Evolutionary conservation across 2,329 filamentous ascomycete genomes (phyloP).

Genomic region (Fusarium palustre): DNA sequence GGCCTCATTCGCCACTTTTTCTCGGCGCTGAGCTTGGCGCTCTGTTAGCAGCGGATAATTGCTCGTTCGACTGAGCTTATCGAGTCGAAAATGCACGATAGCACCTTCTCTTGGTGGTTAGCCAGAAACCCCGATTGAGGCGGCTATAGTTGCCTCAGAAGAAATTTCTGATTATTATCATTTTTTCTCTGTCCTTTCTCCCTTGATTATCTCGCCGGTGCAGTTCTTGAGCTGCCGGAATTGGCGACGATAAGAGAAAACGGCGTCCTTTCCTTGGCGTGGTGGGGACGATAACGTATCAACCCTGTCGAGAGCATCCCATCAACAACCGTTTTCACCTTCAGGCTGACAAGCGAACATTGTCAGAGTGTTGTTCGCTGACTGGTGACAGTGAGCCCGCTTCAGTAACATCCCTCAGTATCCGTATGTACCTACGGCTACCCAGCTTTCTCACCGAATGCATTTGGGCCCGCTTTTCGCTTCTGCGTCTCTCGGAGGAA

Average conservation of each 20-base stretch:
- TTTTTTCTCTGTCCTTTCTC: not conserved
- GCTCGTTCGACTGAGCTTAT: conserved; percentile 24
- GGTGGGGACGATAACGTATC: conserved; percentile 17
- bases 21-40: conserved; percentile 29
- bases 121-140: conserved; percentile 3
- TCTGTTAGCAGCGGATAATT: conserved; percentile 25
- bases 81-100: conserved; percentile 6
- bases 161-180: not conserved
- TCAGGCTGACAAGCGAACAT: not conserved
- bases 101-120: conserved; percentile 29
- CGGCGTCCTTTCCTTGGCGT: conserved; percentile 3
- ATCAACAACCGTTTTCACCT: conserved; percentile 9
- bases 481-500: conserved; percentile 25
- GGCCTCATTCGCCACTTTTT: conserved; percentile 33
- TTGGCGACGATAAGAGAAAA: conserved; percentile 16
- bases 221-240: conserved; percentile 18
- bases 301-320: conserved; percentile 19
- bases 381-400: conserved; percentile 4
- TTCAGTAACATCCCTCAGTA: conserved; percentile 5
- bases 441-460: not conserved
- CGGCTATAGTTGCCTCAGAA: conserved; percentile 15
- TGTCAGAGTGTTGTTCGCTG: conserved; percentile 11
- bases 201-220: not conserved
- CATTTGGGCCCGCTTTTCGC: conserved; percentile 9
- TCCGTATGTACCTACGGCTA: not conserved